Base-by-base conservation (phyloP, 2,329 filamentous ascomycete species). In the Phoma herbarum region DNA sequence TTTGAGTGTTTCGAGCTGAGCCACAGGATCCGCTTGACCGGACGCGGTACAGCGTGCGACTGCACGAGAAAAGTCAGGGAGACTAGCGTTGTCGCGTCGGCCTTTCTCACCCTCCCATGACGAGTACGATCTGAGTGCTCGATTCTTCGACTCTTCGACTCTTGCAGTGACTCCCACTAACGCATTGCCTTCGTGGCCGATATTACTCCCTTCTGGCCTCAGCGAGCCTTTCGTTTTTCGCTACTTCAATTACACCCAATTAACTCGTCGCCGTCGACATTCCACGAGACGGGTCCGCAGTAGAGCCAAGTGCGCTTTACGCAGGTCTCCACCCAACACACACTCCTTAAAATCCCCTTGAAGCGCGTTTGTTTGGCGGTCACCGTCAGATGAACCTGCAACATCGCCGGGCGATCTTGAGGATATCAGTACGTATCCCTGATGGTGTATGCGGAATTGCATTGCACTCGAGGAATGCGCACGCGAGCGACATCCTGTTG, bases 381-480 rank as follows among this genome's bases (percentile, higher is more conserved):
- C 81, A 58, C 92, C 93, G 92, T 96, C 92, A 94, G 92, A 97
- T 97, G 93, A 97, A 95, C 92, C 92, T 97, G 93, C 92, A 93
- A 83, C 82, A 81, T 81, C 81, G 80, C 77, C 81, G 83, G 77
- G 76, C 82, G 64, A 68, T 64, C 78, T 80, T 82, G 80, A 85
- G 82, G 83, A 83, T 84, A 79, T 83, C 83, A 83, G 89, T 92
- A 85, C 81, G 86, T 81, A 22, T 25, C 16, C 31, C 53, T 48
- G 20, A 23, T 45, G 46, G 48, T 48, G 23, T 42, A 44, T 25
- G 46, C 22, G 46, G 57, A 54, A 57, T 39, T n/a, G 52, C 42
- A 43, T 35, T 53, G 31, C 46, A 43, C 26, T 16, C 9, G 48
- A 49, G 42, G 35, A 53, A 50, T 52, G 57, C 54, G 48, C 61